Conservation (phyloP, 2,329 filamentous ascomycete genomes). For the Fusarium dlaminii region DNA sequence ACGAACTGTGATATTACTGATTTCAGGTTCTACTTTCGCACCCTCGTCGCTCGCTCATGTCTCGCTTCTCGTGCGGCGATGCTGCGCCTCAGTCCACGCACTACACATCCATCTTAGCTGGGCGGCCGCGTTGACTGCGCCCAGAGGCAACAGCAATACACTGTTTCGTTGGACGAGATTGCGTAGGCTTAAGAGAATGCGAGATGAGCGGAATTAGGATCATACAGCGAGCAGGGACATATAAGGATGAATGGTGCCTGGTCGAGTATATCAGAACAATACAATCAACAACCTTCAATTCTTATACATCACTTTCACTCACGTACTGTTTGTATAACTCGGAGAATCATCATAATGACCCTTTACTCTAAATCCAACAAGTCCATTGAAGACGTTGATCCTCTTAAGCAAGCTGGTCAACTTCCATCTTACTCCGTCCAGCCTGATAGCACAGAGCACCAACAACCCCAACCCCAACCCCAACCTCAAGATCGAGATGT, state of each 20-base stretch:
- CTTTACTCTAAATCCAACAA: conserved; percentile 23
- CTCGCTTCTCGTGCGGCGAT: not conserved
- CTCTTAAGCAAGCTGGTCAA: conserved; percentile 37
- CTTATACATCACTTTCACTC: not conserved
- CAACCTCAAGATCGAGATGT: conserved; percentile 1
- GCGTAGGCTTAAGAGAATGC: conserved; percentile 30
- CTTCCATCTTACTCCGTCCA: conserved; percentile 32
- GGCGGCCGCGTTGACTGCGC: conserved; percentile 19
- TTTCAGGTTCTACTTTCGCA: not conserved
- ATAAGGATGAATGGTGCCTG: conserved; percentile 23
- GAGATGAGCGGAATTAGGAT: not conserved
- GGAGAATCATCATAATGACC: conserved; percentile 12
- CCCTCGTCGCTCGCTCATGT: not conserved
- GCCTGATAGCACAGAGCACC: conserved; percentile 9
- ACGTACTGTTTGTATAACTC: accelerated
- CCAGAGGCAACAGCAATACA: not conserved
- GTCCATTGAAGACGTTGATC: conserved; percentile 30
- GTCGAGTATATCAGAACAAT: not conserved
- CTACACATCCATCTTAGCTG: not conserved
- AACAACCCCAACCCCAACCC: not conserved
- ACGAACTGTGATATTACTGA: not conserved
- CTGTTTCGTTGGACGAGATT: not conserved
- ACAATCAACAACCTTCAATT: not conserved
- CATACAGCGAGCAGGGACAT: not conserved
- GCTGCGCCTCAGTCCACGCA: conserved; percentile 15